Evolutionary conservation across 108 stramenopile species (phyloP).

Genomic region (Epipyxis sp.): DNA sequence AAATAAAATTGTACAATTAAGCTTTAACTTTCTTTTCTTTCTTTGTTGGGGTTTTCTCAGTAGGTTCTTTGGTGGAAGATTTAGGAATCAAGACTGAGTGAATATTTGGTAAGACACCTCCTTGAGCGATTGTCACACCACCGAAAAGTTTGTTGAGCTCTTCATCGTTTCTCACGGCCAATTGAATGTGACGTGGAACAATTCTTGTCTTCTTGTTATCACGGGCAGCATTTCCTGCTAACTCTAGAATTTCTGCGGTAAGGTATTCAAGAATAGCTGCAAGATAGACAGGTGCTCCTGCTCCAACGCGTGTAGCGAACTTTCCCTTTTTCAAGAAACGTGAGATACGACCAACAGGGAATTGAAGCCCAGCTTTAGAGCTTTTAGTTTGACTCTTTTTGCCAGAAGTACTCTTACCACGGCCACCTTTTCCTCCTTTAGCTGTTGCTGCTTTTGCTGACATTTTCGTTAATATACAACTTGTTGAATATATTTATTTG

Average conservation of each 20-base stretch:
- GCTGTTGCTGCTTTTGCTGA: not conserved
- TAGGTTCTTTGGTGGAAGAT: slow-evolving; percentile 26
- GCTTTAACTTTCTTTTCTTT: too few species aligned
- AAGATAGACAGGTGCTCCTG: slow-evolving; percentile 88
- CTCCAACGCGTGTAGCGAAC: slow-evolving; percentile 86
- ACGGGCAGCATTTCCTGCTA: slow-evolving; percentile 90
- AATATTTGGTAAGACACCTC: slow-evolving; percentile 95
- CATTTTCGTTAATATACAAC: not conserved
- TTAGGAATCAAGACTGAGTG: slow-evolving; percentile 90
- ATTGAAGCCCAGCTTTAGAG: slow-evolving; percentile 91
- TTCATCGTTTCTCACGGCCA: slow-evolving; percentile 90
- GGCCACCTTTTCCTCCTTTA: slow-evolving; percentile 67
- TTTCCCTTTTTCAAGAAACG: slow-evolving; percentile 90
- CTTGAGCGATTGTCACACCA: slow-evolving; percentile 85
- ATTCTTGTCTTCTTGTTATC: slow-evolving; percentile 95
- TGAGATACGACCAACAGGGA: slow-evolving; percentile 90
- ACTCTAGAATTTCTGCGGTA: slow-evolving; percentile 85
- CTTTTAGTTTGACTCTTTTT: slow-evolving; percentile 65
- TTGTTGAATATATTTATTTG: not conserved
- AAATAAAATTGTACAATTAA: too few species aligned
- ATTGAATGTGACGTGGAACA: slow-evolving; percentile 86
- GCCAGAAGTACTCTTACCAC: slow-evolving; percentile 62
- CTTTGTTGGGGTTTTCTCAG: too few species aligned
- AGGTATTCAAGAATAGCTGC: slow-evolving; percentile 91
- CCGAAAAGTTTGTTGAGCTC: slow-evolving; percentile 89